A percentile compares a stretch with the other conserved stretches of the same genome.
These are phyloP conservation scores for Triticum timopheevii DNA, from an alignment of 176 grass and related monocot genomes.

Conservation along the genomic window DNA sequence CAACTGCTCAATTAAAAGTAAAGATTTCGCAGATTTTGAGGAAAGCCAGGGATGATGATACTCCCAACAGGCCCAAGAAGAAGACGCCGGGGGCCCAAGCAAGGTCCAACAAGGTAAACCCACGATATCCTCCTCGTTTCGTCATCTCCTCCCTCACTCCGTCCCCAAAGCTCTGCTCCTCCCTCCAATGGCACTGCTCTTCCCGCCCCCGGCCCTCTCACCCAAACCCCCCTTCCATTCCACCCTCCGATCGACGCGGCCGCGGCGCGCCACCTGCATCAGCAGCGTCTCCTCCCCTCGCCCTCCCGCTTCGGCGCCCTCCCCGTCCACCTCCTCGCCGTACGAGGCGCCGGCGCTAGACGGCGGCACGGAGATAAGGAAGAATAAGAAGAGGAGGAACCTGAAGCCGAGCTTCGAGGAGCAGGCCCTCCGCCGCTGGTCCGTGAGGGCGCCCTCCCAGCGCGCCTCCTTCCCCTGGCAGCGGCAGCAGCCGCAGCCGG, in stretches of 20 bases:
- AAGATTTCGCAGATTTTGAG: no score
- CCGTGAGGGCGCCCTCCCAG: slow-evolving; percentile 51
- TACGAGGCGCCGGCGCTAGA: not conserved
- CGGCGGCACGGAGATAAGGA: slow-evolving; percentile 3
- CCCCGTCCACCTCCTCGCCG: slow-evolving; percentile 23
- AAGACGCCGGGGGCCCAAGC: not conserved
- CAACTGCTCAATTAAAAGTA: no score
- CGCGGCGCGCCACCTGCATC: not conserved
- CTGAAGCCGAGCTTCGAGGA: slow-evolving; percentile 67
- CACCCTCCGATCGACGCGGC: not conserved
- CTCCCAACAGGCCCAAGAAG: no score
- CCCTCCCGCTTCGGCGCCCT: not conserved
- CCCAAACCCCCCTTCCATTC: slow-evolving; percentile 20
- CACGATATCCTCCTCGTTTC: slow-evolving; percentile 15
- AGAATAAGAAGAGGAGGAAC: slow-evolving; percentile 49
- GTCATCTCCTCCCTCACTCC: not conserved
- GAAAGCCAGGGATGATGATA: no score
- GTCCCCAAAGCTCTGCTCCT: not conserved
- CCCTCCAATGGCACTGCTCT: slow-evolving; percentile 41
- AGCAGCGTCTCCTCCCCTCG: not conserved
- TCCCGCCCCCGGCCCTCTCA: slow-evolving; percentile 5
- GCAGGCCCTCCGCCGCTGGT: slow-evolving; percentile 70
- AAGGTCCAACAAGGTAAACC: not conserved
- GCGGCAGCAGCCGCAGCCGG: slow-evolving; percentile 19
- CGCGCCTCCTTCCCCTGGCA: slow-evolving; percentile 72